Base-by-base conservation (phyloP, 139 green algal species). In the Chlorella sp. region DNA sequence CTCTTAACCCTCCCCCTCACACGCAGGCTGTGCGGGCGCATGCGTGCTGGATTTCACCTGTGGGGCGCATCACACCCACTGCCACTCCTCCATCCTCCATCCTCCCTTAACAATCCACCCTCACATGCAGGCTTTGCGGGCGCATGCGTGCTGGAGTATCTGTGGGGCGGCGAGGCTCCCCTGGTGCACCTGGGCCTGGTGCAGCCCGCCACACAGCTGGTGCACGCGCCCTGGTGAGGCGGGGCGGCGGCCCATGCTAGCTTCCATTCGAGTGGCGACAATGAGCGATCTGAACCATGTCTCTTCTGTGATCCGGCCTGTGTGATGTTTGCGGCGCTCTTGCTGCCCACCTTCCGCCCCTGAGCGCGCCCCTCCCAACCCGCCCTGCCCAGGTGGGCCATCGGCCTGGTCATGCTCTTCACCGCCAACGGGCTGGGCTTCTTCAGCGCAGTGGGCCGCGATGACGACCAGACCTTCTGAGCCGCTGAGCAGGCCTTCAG, bases 121-220 rank as follows among this genome's bases (percentile, higher is more conserved):
- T n/a, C 9, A n/a, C 65, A 26, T 34, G 60, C 78, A 85, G 80
- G 47, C 78, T 88, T 88, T 51, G 74, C 74, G 0, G 84, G 84
- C 30, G 84, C 84, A 7, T 51, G 34, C 20, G 26, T 79, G 28
- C 70, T 85, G 38, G 84, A 88, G 84, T 75, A 63, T 15, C 11
- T 78, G 78, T 85, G 39, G 38, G 62, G 34, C 34, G 84, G 84
- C 3, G 39, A 85, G 74, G 78, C 84, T 17, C 84, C 84, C 6
- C 80, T 88, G 84, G 84, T 76, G 11, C 84, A 88, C 74, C 38
- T 88, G 20, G 84, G 84, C 39, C 60, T 85, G n/a, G 84, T 88
- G 60, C 30, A 60, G 39, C 84, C 84, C 30, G 74, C 62, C 56
- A 60, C 32, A 0, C 23, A 26, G 13, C 74, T 88, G 56, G 9